These are phyloP conservation scores for Podila clonocystis DNA, from an alignment of 192 early-diverging fungal genomes.

Conservation along the genomic window DNA sequence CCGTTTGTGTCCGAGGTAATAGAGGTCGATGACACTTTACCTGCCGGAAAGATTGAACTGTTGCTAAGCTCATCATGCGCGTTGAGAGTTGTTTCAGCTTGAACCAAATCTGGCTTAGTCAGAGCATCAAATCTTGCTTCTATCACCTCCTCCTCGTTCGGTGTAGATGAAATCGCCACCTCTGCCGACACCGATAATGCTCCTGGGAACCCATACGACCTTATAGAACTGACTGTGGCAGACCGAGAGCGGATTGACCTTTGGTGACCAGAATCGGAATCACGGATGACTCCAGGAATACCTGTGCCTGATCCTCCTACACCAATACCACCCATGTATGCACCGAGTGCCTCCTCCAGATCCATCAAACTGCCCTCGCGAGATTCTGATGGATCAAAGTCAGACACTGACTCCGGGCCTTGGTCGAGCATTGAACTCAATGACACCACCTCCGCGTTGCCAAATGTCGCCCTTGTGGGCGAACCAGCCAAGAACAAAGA, in stretches of 20 bases:
- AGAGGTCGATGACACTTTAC: background rate
- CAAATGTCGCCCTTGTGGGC: slow-evolving; percentile 1
- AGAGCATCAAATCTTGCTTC: background rate
- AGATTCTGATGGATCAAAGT: slow-evolving; percentile 22
- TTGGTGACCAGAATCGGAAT: background rate
- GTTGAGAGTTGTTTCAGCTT: background rate
- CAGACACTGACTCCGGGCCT: slow-evolving; percentile 39
- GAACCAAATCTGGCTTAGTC: background rate
- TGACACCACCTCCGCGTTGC: slow-evolving; percentile 32
- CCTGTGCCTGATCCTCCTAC: too few species aligned
- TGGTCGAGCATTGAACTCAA: slow-evolving; percentile 45
- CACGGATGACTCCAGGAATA: background rate
- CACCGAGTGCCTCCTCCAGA: slow-evolving; percentile 11
- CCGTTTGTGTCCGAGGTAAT: background rate
- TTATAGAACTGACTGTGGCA: background rate
- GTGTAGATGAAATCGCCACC: background rate
- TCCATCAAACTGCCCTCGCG: slow-evolving; percentile 6
- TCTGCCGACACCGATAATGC: background rate
- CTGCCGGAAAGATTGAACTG: background rate
- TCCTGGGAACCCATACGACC: background rate
- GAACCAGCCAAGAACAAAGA: background rate
- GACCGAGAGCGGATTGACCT: background rate
- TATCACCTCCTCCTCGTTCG: background rate
- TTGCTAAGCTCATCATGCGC: background rate
- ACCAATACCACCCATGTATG: background rate